phyloP scores from a whole-genome alignment of 2,329 filamentous ascomycete species.

The Dryadomyces quercivorus region DNA sequence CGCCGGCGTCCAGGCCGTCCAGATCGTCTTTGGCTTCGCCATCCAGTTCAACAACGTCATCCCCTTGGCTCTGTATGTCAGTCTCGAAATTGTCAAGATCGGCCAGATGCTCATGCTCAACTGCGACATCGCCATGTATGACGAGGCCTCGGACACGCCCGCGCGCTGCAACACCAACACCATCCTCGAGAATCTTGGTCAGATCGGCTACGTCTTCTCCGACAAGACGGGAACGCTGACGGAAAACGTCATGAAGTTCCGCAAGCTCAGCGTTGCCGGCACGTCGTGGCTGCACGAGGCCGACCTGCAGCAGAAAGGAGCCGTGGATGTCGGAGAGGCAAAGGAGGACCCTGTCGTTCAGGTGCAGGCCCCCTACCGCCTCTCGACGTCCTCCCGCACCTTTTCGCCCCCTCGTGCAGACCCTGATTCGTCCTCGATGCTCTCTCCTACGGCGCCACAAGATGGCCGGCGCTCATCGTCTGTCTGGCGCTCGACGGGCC shows the following conservation, averaged over 20 bases:
- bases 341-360: not conserved
- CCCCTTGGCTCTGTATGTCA: constrained; percentile 82
- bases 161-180: constrained; percentile 87
- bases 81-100: constrained; percentile 76
- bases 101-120: constrained; percentile 69
- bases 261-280: constrained; percentile 81
- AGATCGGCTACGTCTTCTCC: constrained; percentile 82
- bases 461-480: constrained; percentile 31
- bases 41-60: constrained; percentile 98
- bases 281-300: constrained; percentile 79
- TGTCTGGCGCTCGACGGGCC: constrained; percentile 35
- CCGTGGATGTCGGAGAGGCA: not conserved
- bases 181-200: constrained; percentile 86
- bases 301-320: constrained; percentile 37
- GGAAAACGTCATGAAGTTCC: constrained; percentile 91
- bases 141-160: constrained; percentile 70
- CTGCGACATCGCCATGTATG: constrained; percentile 80
- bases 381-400: not conserved
- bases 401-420: not conserved
- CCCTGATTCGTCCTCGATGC: not conserved
- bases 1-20: constrained; percentile 62
- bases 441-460: constrained; percentile 4
- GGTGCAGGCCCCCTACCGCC: not conserved
- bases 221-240: constrained; percentile 93
- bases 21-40: constrained; percentile 78